Evolutionary conservation across 345 rosid species (phyloP), one percentile per base, ranked within the genome.

Genomic region (Leavenworthia alabamica): DNA sequence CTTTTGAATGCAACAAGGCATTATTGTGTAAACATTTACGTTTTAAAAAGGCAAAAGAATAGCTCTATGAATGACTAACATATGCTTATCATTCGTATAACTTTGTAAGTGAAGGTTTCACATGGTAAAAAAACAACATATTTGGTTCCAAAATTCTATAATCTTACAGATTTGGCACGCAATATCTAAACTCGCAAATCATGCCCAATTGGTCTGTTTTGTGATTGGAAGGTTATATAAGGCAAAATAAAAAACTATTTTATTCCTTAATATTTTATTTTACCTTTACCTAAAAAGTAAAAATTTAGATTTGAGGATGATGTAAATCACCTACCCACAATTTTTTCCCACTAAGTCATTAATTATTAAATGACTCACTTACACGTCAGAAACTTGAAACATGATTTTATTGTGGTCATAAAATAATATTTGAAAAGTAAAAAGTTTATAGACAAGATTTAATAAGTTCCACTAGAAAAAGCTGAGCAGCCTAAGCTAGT

Each of bases 301-400:
- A 56, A 48, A 13, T 58, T 71, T 53, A 49, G 64, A 64, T 71
- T 69, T 69, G 62, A 27, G 37, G 42, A 69, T 35, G 67, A 69
- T 53, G 42, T 60, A 53, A 52, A 23, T 61, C 62, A 68, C 42
- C 60, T 59, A 68, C 62, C 37, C 2, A 23, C 46, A 33, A 47
- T 23, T 24, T 51, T 44, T 44, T 19, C n/a, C 13, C 4, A 62
- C n/a, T n/a, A n/a, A n/a, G 41, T 12, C 7, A 24, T 57, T 26
- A 48, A 39, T 31, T 4, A 23, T 64, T 56, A 50, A 49, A 33
- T 71, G 71, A 71, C 66, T 57, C 71, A 64, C 15, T 42, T 42
- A 71, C 71, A 71, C 75, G 75, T 71, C 66, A 64, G 70, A 71
- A 50, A 41, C 60, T 64, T 42, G 56, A 49, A 50, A 24, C 47